Evolutionary conservation across 768 basidiomycete species (phyloP), one percentile per base, ranked within the genome.

Genomic region (Lactarius sanguifluus): DNA sequence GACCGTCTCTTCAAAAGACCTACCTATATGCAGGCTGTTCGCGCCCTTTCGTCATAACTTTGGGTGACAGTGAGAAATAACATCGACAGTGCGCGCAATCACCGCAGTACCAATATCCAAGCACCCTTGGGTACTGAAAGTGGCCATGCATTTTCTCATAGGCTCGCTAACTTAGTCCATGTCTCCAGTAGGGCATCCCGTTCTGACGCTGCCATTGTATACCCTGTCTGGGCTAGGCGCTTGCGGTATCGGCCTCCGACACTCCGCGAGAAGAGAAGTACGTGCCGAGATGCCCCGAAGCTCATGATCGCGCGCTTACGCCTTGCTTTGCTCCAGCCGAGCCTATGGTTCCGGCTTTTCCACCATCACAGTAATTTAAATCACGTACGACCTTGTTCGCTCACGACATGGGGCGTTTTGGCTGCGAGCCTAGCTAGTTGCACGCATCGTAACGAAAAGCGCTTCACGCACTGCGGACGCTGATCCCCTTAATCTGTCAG

Each of bases 251-350:
- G 7, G 10, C 57, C 18, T 57, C 52, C 47, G 32, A 41, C 30
- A 40, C 38, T 23, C 30, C 25, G 40, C 15, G 8, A 23, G 25
- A 45, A 18, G 57, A 41, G 28, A 63, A 47, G 25, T 30, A 36
- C 15, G 23, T 52, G 18, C 61, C 13, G 40, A 55, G 23, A 40
- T 15, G 40, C 20, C 59, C 62, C 41, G 61, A 56, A 32, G 41
- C 40, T 62, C 41, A 16, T 9, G 38, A 20, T 41, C 15, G 30
- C 38, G 65, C 50, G 47, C 65, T 43, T 58, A 18, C 25, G 38
- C 25, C n/a, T 58, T 38, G 20, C 32, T 15, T 50, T 25, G 13
- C 23, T 28, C n/a, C 45, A 59, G 47, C 57, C 61, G 40, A 59
- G 16, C 16, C 12, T 18, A 43, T 32, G 41, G 47, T 16, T 25